phyloP scores from a whole-genome alignment of 768 basidiomycete genomes.

The Strobilomyces echinocephalus region DNA sequence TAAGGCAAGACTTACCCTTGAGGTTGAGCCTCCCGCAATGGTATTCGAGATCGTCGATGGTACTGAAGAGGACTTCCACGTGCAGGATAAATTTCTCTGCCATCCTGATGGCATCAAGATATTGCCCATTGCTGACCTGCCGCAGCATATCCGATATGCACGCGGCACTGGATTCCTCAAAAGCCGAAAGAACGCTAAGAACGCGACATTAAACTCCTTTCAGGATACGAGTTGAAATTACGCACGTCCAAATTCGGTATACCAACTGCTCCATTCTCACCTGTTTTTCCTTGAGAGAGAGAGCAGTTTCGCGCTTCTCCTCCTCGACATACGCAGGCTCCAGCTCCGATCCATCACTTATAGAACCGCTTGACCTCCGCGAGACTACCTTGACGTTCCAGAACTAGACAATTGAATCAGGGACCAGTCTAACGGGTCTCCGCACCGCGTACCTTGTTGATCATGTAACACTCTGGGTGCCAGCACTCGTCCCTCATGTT shows the following conservation, averaged over 20 bases:
- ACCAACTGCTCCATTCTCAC: conserved; percentile 95
- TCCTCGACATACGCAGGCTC: conserved; percentile 65
- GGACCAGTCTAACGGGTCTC: not conserved
- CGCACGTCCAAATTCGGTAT: conserved; percentile 97
- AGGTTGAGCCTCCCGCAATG: conserved; percentile 73
- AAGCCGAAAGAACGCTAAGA: conserved; percentile 84
- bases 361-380: conserved; percentile 61
- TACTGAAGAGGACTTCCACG: conserved; percentile 95
- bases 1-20: conserved; percentile 61
- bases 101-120: conserved; percentile 95
- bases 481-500: conserved; percentile 98
- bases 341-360: conserved; percentile 47
- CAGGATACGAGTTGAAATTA: conserved; percentile 3
- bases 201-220: conserved; percentile 8
- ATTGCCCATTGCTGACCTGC: conserved; percentile 94
- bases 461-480: conserved; percentile 99
- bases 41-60: conserved; percentile 93
- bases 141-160: conserved; percentile 99
- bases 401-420: conserved; percentile 52
- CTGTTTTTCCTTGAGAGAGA: conserved; percentile 84
- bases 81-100: conserved; percentile 98
- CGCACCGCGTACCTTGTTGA: conserved; percentile 75
- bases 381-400: conserved; percentile 97
- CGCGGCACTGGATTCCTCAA: conserved; percentile 98
- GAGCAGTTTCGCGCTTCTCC: conserved; percentile 74